Base-by-base conservation (phyloP, 1,284 basidiomycete genomes). In the Sporisorium exsertum region DNA sequence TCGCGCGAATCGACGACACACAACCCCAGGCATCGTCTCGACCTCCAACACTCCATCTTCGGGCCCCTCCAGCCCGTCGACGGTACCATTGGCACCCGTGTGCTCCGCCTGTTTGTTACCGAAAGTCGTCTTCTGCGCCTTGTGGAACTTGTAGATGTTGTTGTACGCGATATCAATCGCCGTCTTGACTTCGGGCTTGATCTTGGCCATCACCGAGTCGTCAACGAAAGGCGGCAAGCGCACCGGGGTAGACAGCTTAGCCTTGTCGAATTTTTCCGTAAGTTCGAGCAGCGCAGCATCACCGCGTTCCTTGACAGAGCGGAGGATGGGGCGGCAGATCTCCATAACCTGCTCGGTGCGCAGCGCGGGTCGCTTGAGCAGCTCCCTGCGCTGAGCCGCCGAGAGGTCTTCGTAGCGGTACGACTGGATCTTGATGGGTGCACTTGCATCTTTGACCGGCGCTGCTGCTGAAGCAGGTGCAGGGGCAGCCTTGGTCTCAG, bases 21-120 rank as follows among this genome's bases (percentile, higher is more conserved):
- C 77, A 29, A 99, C 95, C 10, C 97, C 97, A 2, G 96, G 95
- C 94, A 95, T 98, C 8, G 97, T 99, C 87, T 98, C 94, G 16
- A 99, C 93, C 12, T 91, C 89, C 50, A 99, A 88, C 18, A 86
- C 84, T 6, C 78, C 78, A 24, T 91, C 88, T 40, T 90, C 88
- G 51, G 89, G 88, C 66, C 92, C 91, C 20, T 90, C 88, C 4
- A 62, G 50, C 1, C n/a, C 46, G 3, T 64, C 60, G 0, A 52
- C 62, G 6, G 32, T 62, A 0, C 70, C 72, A 7, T 42, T 18
- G 5, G 64, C 64, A n/a, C 71, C 80, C 2, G 69, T 63, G 13
- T 49, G 24, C 6, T 27, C 58, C 12, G 77, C 81, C 40, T 87
- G 97, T 93, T 35, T 89, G 77, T 83, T 83, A 24, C 81, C 81